Base-by-base conservation (phyloP, 805 yeast genomes). In the Wickerhamia fluorescens region DNA sequence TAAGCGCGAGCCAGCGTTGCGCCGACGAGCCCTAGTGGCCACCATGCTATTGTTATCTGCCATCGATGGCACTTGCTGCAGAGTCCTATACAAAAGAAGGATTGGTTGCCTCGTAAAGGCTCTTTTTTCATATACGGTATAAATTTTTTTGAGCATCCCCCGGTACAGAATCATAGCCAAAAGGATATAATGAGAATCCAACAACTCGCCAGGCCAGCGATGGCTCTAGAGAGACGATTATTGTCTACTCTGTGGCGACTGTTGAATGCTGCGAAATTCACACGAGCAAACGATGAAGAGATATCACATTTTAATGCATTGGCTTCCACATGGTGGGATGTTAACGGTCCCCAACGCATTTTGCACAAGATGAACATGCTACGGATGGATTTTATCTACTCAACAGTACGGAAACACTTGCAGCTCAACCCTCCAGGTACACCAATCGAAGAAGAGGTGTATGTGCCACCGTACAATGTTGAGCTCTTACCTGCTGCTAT, bases 291-390 rank as follows among this genome's bases (percentile, higher is more conserved):
- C 0, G 59, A 58, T 6, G 74, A 76, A 5, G 97, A 89, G 49
- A 65, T 78, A 52, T 56, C 69, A 7, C 97, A 92, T 54, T 92
- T 92, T 56, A 76, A 83, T 42, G 73, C 78, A 19, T 64, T 92
- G 25, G 98, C 99, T 1, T 66, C 80, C n/a, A 57, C 85, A n/a
- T 92, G 99, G 99, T 92, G 99, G 98, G 95, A 92, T 44, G 76
- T 83, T 9, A 58, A 77, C 39, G 98, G 98, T 1, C 81, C 96
- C 2, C 97, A 92, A 51, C 63, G 98, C 22, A 84, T 92, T 31
- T 68, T 92, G 24, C 97, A 92, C 57, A 83, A 87, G 57, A 89
- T 92, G 98, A 92, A 92, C 51, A 62, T 85, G 28, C 64, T 85
- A 30, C 63, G 98, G 38, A 71, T 89, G 81, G 96, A 87, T 51